phyloP scores from a whole-genome alignment of 352 stramenopile genomes.

The Globisporangium apiculatum region DNA sequence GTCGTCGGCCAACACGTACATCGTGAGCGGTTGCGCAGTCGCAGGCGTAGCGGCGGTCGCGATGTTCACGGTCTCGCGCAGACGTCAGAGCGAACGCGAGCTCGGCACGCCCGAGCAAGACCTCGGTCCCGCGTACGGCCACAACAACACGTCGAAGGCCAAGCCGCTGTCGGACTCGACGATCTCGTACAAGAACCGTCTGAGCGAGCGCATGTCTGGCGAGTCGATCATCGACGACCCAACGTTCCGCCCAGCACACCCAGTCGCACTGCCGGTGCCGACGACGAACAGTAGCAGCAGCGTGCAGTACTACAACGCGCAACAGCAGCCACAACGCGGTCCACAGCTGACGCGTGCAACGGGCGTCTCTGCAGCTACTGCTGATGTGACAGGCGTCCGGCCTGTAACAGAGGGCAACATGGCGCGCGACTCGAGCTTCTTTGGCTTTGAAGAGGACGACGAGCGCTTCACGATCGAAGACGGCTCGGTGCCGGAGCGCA shows the following conservation, averaged over 20 bases:
- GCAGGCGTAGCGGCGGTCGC: conserved; percentile 23
- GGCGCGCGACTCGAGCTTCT: conserved; percentile 11
- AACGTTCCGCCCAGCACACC: conserved; percentile 2
- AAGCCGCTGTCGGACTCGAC: conserved; percentile 5
- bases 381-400: too few species aligned
- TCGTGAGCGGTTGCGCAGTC: conserved; percentile 21
- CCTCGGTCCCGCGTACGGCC: conserved; percentile 6
- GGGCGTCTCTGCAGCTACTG: neutral
- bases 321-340: neutral
- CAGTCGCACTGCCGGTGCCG: neutral
- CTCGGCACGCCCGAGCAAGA: conserved; percentile 23
- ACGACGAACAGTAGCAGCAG: neutral
- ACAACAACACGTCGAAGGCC: conserved; percentile 16
- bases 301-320: neutral
- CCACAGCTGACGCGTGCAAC: neutral
- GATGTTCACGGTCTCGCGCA: conserved; percentile 31
- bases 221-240: conserved; percentile 8
- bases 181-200: conserved; percentile 10
- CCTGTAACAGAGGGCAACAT: neutral
- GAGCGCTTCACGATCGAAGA: conserved; percentile 9
- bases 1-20: conserved; percentile 15
- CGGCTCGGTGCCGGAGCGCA: neutral
- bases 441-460: conserved; percentile 10
- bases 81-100: conserved; percentile 15
- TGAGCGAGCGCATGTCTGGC: conserved; percentile 12